Base-by-base conservation (phyloP, 139 green algal genomes). In the Zygnema circumcarinatum region DNA sequence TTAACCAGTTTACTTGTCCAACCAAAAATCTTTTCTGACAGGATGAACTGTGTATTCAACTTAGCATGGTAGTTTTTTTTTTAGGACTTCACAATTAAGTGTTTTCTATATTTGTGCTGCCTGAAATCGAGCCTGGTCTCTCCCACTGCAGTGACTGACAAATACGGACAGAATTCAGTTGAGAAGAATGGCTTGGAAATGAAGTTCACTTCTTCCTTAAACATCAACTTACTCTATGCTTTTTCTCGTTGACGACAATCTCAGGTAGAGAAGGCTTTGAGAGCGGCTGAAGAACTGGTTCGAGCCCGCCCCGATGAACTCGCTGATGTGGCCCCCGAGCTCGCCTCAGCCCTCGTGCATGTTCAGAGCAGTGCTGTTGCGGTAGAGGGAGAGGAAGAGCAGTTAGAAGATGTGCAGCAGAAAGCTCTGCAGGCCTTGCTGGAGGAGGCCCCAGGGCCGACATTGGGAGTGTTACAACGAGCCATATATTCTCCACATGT, bases 401-500 rank as follows among this genome's bases (percentile, higher is more conserved):
- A 31, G 62, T 22, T 38, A 32, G 81, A 87, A 69, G 81, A 67
- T 31, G 83, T 87, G 81, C 78, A 88, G 2, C 25, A 42, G 29
- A 33, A 87, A 35, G 84, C 90, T 11, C 75, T 97, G 25, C 91
- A 94, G 40, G 92, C 92, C 0, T 76, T 95, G 67, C 53, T 94
- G n/a, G 82, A 84, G 32, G 38, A 82, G 1, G 88, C 82, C 2
- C 94, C 95, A 0, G 35, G 88, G 41, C 56, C 85, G 7, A 91
- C 67, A 0, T 93, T 95, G 1, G 82, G 90, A 22, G 90, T 92
- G 7, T 52, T 97, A 54, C 39, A 93, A 0, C 53, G 74, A 0
- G 92, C 96, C 88, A 52, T 96, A 0, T 97, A 95, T 83, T 96
- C 93, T 1, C 93, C 95, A 0, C 90, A 94, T 80, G 74, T 96